Evolutionary conservation across 306 rosid species (phyloP).

Genomic region (Fragaria nilgerrensis): DNA sequence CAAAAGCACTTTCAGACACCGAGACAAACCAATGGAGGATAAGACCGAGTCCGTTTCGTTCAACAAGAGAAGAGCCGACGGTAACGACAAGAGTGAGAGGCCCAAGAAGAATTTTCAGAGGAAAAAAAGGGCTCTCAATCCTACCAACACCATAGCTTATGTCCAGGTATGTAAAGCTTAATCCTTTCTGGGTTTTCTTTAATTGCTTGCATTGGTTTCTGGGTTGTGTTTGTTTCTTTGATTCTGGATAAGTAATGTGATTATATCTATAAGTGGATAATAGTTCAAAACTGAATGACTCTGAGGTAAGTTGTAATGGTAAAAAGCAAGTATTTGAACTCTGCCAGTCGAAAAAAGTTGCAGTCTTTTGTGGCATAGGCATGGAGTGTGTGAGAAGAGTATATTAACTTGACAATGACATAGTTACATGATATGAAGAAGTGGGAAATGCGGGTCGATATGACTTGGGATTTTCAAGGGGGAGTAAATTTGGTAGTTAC

Average conservation of each 20-base stretch:
- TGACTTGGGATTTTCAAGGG: background rate
- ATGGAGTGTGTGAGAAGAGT: background rate
- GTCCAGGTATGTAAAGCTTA: constrained; percentile 48
- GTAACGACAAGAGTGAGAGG: constrained; percentile 46
- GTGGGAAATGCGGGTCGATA: background rate
- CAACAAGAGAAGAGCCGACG: constrained; percentile 83
- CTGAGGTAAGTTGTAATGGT: background rate
- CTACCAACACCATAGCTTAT: constrained; percentile 62
- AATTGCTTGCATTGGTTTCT: background rate
- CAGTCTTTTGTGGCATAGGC: background rate
- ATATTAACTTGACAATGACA: background rate
- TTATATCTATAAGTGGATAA: background rate
- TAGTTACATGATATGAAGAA: background rate
- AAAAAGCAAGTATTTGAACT: background rate
- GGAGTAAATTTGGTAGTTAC: background rate
- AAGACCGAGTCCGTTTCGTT: constrained; percentile 32
- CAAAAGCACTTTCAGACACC: constrained; percentile 19
- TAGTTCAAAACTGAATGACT: background rate
- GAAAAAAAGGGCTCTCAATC: constrained; percentile 65
- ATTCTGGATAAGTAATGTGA: background rate
- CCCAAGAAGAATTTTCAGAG: constrained; percentile 53
- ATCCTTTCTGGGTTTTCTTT: background rate
- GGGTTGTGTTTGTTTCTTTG: background rate
- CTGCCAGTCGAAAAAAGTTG: background rate
- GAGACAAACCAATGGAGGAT: constrained; percentile 41